Evolutionary conservation across 2,329 filamentous ascomycete species (phyloP).

Genomic region (Ciborinia camelliae): DNA sequence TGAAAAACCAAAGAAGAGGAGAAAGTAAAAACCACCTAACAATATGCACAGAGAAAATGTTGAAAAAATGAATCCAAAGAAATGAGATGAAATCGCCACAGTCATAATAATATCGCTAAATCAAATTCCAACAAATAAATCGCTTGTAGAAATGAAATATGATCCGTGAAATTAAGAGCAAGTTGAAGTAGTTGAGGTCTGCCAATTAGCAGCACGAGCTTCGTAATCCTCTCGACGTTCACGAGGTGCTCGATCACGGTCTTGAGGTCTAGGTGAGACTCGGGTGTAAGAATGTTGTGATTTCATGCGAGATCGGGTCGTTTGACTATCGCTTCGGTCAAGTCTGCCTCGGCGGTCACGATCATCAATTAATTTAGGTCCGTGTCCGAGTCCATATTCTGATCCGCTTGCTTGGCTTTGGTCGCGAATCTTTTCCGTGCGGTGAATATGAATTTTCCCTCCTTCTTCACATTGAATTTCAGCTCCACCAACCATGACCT

Average conservation of each 20-base stretch:
- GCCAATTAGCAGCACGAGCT: conserved; percentile 1
- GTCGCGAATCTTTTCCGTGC: conserved; percentile 40
- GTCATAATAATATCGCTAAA: conserved; percentile 28
- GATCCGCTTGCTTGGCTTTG: conserved; percentile 51
- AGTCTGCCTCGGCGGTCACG: conserved; percentile 30
- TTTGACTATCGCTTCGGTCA: conserved; percentile 23
- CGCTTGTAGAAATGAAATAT: conserved; percentile 25
- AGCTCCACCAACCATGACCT: conserved; percentile 53
- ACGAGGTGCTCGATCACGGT: conserved; percentile 12
- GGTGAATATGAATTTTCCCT: conserved; percentile 56
- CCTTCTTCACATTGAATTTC: conserved; percentile 58
- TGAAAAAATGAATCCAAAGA: conserved; percentile 23
- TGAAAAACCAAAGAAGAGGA: conserved; percentile 28
- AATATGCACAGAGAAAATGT: conserved; percentile 28
- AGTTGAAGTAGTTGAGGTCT: not conserved
- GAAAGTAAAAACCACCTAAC: conserved; percentile 27
- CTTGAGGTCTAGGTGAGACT: conserved; percentile 23
- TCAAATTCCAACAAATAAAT: conserved; percentile 22
- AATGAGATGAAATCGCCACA: conserved; percentile 23
- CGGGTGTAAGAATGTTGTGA: conserved; percentile 31
- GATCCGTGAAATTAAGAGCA: conserved; percentile 20
- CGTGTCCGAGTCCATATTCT: conserved; percentile 33
- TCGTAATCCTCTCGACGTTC: conserved; percentile 18
- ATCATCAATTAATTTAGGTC: conserved; percentile 29
- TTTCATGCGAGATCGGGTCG: conserved; percentile 24